phyloP scores from a whole-genome alignment of 257 asterid genomes.

The Henckelia pumila region DNA sequence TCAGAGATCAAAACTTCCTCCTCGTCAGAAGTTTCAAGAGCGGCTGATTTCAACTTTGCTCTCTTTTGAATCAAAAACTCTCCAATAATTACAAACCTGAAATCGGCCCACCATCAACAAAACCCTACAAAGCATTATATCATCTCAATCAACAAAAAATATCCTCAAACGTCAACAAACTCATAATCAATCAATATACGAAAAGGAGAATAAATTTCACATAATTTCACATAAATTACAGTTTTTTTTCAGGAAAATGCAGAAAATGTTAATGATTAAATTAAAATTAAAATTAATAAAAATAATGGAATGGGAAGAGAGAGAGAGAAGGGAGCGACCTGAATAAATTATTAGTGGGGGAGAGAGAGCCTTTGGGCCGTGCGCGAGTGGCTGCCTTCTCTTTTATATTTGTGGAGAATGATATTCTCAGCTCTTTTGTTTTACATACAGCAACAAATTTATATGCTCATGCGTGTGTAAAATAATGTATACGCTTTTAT shows the following conservation, averaged over 20 bases:
- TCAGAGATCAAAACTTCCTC: background rate
- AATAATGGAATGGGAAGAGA: too few relatives aligned
- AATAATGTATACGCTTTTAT: too few relatives aligned
- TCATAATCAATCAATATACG: background rate
- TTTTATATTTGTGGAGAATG: background rate
- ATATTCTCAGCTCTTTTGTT: background rate
- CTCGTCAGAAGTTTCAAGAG: background rate
- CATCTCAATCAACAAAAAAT: background rate
- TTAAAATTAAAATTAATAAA: too few relatives aligned
- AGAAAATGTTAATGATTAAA: too few relatives aligned
- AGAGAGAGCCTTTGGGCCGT: background rate
- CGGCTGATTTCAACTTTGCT: background rate
- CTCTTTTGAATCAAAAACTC: background rate
- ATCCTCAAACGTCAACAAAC: background rate
- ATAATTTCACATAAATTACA: too few relatives aligned
- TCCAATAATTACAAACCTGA: background rate
- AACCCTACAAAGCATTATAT: background rate
- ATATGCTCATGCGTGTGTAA: too few relatives aligned
- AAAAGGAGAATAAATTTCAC: too few relatives aligned
- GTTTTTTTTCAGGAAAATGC: background rate
- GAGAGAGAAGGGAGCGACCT: background rate
- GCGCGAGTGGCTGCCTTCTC: background rate
- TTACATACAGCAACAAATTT: too few relatives aligned
- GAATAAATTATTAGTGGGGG: conserved; percentile 9
- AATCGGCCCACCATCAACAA: background rate